Conservation (phyloP, 2,329 filamentous ascomycete species). For the Aspergillus eucalypticola region DNA sequence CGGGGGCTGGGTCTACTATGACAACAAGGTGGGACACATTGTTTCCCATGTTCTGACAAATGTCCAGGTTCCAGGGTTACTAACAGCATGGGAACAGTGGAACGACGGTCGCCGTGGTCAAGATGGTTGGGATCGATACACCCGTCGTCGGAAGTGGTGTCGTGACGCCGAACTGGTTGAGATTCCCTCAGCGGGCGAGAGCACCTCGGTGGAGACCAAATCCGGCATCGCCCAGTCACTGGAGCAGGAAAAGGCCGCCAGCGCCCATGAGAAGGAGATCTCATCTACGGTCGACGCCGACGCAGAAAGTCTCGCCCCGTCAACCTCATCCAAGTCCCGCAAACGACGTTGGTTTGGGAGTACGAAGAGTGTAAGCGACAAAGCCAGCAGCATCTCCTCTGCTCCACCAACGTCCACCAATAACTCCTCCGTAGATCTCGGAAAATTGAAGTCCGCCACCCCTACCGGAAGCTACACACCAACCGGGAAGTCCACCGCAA, state of each 20-base stretch:
- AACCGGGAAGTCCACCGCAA: conserved; percentile 13
- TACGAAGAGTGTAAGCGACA: conserved; percentile 34
- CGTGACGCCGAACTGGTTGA: conserved; percentile 95
- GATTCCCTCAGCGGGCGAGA: conserved; percentile 50
- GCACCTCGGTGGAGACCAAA: conserved; percentile 46
- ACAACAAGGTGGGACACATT: conserved; percentile 72
- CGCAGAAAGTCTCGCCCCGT: conserved; percentile 29
- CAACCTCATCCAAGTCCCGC: conserved; percentile 32
- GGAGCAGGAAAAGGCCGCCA: conserved; percentile 24
- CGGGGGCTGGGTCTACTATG: conserved; percentile 94
- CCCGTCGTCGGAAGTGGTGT: conserved; percentile 90
- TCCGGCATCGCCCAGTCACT: conserved; percentile 32
- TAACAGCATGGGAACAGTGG: conserved; percentile 61
- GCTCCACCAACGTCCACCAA: conserved; percentile 21
- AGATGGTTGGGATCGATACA: conserved; percentile 95
- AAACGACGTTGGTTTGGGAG: conserved; percentile 43
- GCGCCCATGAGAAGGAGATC: conserved; percentile 13
- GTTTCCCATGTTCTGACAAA: no score
- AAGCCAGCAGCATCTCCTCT: conserved; percentile 24
- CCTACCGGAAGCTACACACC: conserved; percentile 15
- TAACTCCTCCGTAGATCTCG: conserved; percentile 24
- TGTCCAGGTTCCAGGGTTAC: not conserved
- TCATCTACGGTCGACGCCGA: conserved; percentile 26
- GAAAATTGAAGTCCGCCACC: conserved; percentile 26
- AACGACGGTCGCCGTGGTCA: conserved; percentile 78